Base-by-base conservation (phyloP, 2,329 filamentous ascomycete genomes). In the Xylaria sp. region DNA sequence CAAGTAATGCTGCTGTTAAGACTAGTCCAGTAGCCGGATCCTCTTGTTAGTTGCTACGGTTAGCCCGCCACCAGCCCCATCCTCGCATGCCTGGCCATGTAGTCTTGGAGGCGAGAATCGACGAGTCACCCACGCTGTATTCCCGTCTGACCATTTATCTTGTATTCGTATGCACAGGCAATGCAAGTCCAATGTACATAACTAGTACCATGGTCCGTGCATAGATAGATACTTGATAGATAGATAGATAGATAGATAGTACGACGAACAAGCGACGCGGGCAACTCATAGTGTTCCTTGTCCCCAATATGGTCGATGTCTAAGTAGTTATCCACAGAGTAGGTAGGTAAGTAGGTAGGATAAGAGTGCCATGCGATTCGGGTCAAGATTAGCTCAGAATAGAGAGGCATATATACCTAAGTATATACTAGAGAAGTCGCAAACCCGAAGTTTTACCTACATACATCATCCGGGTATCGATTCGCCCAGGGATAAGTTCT, bases 401-500 rank as follows among this genome's bases (percentile, higher is more conserved):
- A 30, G 21, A 45, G 34, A 7, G 6, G 11, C 11, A 36, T 8
- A 36, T 9, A 6, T 36, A 8, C 7, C 34, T 36, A 36, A 12
- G 34, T 8, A 12, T 6, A 36, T 36, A 36, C 7, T 9, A 36
- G 11, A 8, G 11, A 36, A 36, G 6, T 36, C 19, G 51, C 34
- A 42, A 45, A 32, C 27, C 47, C 4, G 27, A 36, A 45, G 47
- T 36, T 24, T 21, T 19, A 27, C 19, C 19, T 47, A 6, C 42
- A 17, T 47, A 21, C n/a, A 51, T 6, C n/a, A 51, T 6, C 5
- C 34, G 17, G 9, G 11, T 58, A 54, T 32, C 42, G 30, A 30
- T 61, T 57, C 59, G 53, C 66, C 50, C 53, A 69, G 48, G 39
- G 21, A 47, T 2, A 54, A 19, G 67, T 73, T 75, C 75, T 75